A percentile compares a stretch with the other conserved stretches of the same genome.
phyloP scores from a whole-genome alignment of 371 early-diverging fungal species.

The Ecytonucleospora hepatopenaei region DNA sequence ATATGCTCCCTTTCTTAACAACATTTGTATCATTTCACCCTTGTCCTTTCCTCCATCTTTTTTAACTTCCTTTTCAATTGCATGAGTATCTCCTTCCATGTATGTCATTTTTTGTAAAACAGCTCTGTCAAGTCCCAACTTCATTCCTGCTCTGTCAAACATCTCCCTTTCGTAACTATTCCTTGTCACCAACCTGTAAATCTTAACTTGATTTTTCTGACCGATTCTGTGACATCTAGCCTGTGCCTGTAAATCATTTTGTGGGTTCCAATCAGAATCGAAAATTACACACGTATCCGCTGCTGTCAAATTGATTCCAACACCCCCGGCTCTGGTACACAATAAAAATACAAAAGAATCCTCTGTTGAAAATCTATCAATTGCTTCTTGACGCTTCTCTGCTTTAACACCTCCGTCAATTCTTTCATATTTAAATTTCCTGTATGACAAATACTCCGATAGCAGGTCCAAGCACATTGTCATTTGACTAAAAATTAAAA shows the following conservation, averaged over 20 bases:
- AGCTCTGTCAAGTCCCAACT: constrained; percentile 74
- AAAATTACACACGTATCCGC: constrained; percentile 84
- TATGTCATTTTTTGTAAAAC: constrained; percentile 68
- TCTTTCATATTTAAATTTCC: constrained; percentile 67
- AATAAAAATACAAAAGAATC: constrained; percentile 71
- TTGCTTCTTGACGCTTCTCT: constrained; percentile 77
- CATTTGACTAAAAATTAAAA: constrained; percentile 94
- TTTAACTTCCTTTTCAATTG: not conserved
- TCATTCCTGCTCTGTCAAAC: constrained; percentile 83
- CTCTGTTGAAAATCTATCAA: constrained; percentile 72
- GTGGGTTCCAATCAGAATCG: constrained; percentile 90
- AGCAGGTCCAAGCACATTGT: constrained; percentile 87
- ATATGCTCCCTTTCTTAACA: constrained; percentile 64
- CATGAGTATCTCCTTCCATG: constrained; percentile 39
- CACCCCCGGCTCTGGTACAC: constrained; percentile 78
- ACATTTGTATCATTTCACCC: constrained; percentile 71
- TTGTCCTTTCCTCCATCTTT: constrained; percentile 50
- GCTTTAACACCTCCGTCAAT: constrained; percentile 73
- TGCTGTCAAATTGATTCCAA: constrained; percentile 85
- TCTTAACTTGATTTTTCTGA: constrained; percentile 75
- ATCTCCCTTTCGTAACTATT: constrained; percentile 83
- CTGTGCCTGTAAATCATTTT: constrained; percentile 84
- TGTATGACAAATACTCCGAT: constrained; percentile 81
- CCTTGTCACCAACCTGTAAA: constrained; percentile 70
- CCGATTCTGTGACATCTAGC: constrained; percentile 81